Conservation (phyloP, 2,329 filamentous ascomycete genomes). For the Lasiodiplodia hormozganensis region DNA sequence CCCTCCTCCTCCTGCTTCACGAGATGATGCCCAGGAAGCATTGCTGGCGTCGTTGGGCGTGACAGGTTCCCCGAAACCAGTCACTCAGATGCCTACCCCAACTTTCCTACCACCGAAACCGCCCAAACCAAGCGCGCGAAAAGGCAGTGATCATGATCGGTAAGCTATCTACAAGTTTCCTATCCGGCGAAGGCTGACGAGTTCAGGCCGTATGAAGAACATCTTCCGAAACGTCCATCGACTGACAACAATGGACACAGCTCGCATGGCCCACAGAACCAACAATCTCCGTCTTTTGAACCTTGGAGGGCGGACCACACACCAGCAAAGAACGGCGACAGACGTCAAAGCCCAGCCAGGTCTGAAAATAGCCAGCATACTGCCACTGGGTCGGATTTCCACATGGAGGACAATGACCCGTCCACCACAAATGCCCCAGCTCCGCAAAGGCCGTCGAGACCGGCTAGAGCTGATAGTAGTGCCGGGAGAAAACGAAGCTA, state of each 20-base stretch:
- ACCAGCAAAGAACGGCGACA: constrained; percentile 35
- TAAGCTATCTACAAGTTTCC: neutral
- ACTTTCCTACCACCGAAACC: constrained; percentile 6
- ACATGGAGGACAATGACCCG: constrained; percentile 33
- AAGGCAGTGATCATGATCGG: constrained; percentile 8
- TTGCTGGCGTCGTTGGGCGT: constrained; percentile 46
- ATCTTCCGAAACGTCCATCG: neutral
- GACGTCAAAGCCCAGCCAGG: constrained; percentile 40
- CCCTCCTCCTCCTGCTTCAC: neutral
- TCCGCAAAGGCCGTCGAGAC: constrained; percentile 34
- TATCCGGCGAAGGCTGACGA: neutral
- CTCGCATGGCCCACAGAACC: constrained; percentile 28
- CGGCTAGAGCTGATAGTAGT: constrained; percentile 42
- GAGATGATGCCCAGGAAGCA: constrained; percentile 43
- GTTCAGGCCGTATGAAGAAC: neutral
- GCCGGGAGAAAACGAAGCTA: constrained; percentile 46
- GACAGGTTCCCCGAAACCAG: constrained; percentile 46
- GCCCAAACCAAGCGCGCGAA: neutral
- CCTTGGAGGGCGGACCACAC: constrained; percentile 35
- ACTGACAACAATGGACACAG: neutral
- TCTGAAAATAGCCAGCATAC: constrained; percentile 46
- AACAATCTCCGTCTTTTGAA: constrained; percentile 33
- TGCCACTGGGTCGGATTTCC: constrained; percentile 45
- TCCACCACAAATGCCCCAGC: constrained; percentile 32
- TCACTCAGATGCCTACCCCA: constrained; percentile 6